Evolutionary conservation across 345 rosid species (phyloP), one percentile per base, ranked within the genome.

Genomic region (Theobroma cacao): DNA sequence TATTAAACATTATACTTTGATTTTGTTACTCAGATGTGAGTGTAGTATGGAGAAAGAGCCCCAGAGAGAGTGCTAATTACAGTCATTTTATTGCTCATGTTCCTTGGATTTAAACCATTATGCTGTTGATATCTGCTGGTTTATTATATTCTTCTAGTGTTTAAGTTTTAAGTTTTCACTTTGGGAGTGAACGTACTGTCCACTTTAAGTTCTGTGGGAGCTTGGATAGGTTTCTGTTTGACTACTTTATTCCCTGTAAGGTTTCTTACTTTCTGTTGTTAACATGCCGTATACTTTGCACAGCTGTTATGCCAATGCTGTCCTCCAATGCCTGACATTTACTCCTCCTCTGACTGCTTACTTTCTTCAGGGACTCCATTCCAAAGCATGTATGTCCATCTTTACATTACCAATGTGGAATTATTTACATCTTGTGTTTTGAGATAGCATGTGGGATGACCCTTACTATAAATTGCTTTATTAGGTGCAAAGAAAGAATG

Each of bases 221-320:
- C 41, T 31, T 47, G 1, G 24, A 15, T 47, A 7, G 58, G 56
- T 18, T 1, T 48, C 12, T 50, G 18, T 28, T 47, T 69, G 55
- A 30, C 50, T 47, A 26, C 9, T 28, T 70, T 8, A 50, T 70
- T 70, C 26, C 38, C 41, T 28, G 2, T 18, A 48, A 30, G 8
- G 40, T 47, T 47, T 66, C 28, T 48, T 9, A 15, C 26, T 48
- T 47, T 9, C 41, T 70, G 41, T 48, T 52, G 43, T 33, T 72
- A 34, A 17, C 79, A 65, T 67, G 71, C 20, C 66, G 48, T 82
- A 75, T 82, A 69, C 75, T 79, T 82, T 75, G 74, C 86, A 88
- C 98, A 97, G 98, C 86, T 97, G 99, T 80, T 97, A 93, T 87
- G 99, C 98, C 50, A 94, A 97, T 83, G 94, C 87, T 77, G 94